Evolutionary conservation across 1,284 basidiomycete genomes (phyloP).

Genomic region (Coniferiporia sulphurascens): DNA sequence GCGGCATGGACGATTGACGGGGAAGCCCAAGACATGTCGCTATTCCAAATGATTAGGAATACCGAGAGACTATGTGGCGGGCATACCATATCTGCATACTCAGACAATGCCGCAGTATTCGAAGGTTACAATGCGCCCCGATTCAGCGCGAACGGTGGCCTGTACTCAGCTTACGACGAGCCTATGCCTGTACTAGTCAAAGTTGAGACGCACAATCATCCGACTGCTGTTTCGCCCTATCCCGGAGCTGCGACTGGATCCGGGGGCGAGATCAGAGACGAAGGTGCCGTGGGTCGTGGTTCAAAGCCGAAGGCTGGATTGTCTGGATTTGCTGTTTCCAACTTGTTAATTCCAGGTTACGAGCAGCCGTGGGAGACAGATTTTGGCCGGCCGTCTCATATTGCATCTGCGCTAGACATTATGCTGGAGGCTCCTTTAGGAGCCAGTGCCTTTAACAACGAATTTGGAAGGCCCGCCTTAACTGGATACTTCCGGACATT

Average conservation of each 20-base stretch:
- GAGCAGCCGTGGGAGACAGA: constrained; percentile 90
- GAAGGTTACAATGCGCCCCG: constrained; percentile 75
- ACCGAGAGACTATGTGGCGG: constrained; percentile 78
- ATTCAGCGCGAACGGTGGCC: constrained; percentile 61
- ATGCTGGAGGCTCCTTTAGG: constrained; percentile 97
- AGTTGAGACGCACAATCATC: constrained; percentile 99
- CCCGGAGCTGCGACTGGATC: constrained; percentile 97
- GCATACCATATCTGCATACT: constrained; percentile 94
- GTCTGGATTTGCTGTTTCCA: constrained; percentile 92
- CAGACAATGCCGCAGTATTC: constrained; percentile 96
- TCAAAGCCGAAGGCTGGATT: constrained; percentile 97
- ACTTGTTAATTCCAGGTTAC: constrained; percentile 86
- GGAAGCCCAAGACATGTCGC: constrained; percentile 61
- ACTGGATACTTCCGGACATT: constrained; percentile 89
- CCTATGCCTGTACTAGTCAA: constrained; percentile 93
- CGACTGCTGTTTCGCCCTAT: constrained; percentile 96
- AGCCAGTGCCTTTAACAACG: constrained; percentile 96
- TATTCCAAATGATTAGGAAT: constrained; percentile 98
- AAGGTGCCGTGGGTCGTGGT: constrained; percentile 92
- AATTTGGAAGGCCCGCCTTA: constrained; percentile 91
- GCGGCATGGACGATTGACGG: constrained; percentile 92
- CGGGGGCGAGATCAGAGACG: constrained; percentile 97
- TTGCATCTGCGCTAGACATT: constrained; percentile 92
- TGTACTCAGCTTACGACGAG: constrained; percentile 60
- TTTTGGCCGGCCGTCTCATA: constrained; percentile 87